Conservation (phyloP, 1,284 basidiomycete species). For the Albatrellus sp. region DNA sequence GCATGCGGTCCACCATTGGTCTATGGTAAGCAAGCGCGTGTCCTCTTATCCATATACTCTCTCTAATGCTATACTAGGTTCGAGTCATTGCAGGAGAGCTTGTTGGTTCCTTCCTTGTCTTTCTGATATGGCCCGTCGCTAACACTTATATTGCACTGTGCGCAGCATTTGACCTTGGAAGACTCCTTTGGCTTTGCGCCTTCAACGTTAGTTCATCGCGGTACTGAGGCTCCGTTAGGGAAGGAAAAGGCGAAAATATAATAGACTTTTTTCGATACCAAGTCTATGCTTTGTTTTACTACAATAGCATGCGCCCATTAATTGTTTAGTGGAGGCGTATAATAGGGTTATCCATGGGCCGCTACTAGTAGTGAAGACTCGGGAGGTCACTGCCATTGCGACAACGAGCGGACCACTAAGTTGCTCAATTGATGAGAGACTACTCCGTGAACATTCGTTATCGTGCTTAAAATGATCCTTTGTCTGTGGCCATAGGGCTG, state of each 20-base stretch:
- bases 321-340: too few species aligned
- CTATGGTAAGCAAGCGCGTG: slow-evolving; percentile 42
- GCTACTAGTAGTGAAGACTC: too few species aligned
- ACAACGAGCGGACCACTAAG: too few species aligned
- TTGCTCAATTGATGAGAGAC: too few species aligned
- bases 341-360: too few species aligned
- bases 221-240: slow-evolving; percentile 27
- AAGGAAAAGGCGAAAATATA: slow-evolving; percentile 23
- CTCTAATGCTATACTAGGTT: slow-evolving; percentile 29
- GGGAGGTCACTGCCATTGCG: too few species aligned
- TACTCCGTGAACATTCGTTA: too few species aligned
- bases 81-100: slow-evolving; percentile 72
- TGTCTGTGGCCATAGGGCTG: too few species aligned
- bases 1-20: slow-evolving; percentile 80
- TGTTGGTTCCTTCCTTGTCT: slow-evolving; percentile 26
- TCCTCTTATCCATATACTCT: background rate
- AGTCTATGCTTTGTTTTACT: too few species aligned
- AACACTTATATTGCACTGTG: slow-evolving; percentile 12
- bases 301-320: too few species aligned
- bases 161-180: slow-evolving; percentile 48
- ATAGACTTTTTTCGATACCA: too few species aligned
- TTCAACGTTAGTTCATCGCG: slow-evolving; percentile 64
- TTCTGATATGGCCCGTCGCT: slow-evolving; percentile 1
- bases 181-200: slow-evolving; percentile 75
- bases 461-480: too few species aligned